Conservation (phyloP, 192 early-diverging fungal genomes). For the Haplosporangium gracile region DNA sequence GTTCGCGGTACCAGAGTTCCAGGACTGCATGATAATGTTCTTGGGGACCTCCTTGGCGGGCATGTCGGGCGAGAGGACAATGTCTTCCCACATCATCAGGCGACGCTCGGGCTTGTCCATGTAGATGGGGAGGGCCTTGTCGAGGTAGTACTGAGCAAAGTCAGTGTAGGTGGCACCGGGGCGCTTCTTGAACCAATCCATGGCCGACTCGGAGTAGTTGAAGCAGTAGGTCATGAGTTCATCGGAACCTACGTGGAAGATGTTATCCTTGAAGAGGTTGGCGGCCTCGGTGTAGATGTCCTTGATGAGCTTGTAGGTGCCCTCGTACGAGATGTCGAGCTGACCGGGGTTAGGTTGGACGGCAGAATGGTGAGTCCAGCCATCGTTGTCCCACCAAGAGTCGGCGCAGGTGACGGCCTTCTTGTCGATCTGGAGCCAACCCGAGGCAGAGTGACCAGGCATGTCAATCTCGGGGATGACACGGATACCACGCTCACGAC, state of each 20-base stretch:
- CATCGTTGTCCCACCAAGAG: conserved; percentile 71
- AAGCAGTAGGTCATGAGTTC: conserved; percentile 80
- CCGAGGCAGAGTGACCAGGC: conserved; percentile 78
- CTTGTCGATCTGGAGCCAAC: conserved; percentile 65
- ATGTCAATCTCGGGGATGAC: conserved; percentile 90
- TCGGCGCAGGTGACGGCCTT: conserved; percentile 71
- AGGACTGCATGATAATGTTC: conserved; percentile 75
- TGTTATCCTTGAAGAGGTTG: conserved; percentile 74
- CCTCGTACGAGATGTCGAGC: conserved; percentile 75
- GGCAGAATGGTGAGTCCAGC: conserved; percentile 66
- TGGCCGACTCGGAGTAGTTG: conserved; percentile 63
- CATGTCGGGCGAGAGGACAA: conserved; percentile 43
- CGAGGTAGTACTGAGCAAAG: conserved; percentile 65
- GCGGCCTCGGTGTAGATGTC: conserved; percentile 72
- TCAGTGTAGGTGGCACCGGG: conserved; percentile 53
- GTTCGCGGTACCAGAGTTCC: conserved; percentile 69
- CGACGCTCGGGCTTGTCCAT: conserved; percentile 58
- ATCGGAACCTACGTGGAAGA: conserved; percentile 84
- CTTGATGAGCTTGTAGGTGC: conserved; percentile 69
- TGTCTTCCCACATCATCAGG: conserved; percentile 86
- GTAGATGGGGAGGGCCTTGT: conserved; percentile 65
- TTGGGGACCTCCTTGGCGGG: conserved; percentile 63
- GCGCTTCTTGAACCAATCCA: conserved; percentile 58
- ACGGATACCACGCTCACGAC: conserved; percentile 79
- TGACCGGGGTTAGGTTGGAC: conserved; percentile 88